A percentile compares a stretch with the other conserved stretches of the same genome.
These are phyloP conservation scores for Kwoniella sp. DNA, from an alignment of 768 basidiomycete genomes.

Conservation along the genomic window DNA sequence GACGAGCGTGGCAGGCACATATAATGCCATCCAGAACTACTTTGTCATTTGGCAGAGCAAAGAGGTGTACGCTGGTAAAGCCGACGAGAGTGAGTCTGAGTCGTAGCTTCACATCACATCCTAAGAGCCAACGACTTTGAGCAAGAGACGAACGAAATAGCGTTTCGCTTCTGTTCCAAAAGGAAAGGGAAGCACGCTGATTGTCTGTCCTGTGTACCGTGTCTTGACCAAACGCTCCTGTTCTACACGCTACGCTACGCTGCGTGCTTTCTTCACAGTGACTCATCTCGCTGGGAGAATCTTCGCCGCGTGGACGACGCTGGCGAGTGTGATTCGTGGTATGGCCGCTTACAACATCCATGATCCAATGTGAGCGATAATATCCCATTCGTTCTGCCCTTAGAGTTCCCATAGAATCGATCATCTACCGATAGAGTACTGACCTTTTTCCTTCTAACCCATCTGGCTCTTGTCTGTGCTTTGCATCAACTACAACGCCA, in stretches of 20 bases:
- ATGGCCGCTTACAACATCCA: constrained; percentile 90
- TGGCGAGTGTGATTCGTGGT: constrained; percentile 75
- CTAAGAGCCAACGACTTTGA: no score
- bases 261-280: constrained; percentile 62
- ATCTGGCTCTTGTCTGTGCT: neutral
- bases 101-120: constrained; percentile 20
- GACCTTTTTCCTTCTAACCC: no score
- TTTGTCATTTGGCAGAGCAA: constrained; percentile 74
- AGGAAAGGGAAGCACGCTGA: neutral
- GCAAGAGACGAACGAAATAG: no score
- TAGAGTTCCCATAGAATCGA: no score
- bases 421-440: no score
- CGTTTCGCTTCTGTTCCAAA: neutral
- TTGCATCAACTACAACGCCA: no score
- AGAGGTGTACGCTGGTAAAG: constrained; percentile 67
- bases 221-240: neutral
- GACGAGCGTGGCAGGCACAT: constrained; percentile 72
- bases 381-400: no score
- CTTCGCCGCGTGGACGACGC: constrained; percentile 88
- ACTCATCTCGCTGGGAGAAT: constrained; percentile 83
- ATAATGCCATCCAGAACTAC: constrained; percentile 84
- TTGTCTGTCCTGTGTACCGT: neutral
- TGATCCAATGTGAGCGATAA: constrained; percentile 75
- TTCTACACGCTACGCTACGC: neutral
- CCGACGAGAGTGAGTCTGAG: constrained; percentile 55